Evolutionary conservation across 768 basidiomycete species (phyloP), one percentile per base, ranked within the genome.

Genomic region (Xerocomellus dryophilus): DNA sequence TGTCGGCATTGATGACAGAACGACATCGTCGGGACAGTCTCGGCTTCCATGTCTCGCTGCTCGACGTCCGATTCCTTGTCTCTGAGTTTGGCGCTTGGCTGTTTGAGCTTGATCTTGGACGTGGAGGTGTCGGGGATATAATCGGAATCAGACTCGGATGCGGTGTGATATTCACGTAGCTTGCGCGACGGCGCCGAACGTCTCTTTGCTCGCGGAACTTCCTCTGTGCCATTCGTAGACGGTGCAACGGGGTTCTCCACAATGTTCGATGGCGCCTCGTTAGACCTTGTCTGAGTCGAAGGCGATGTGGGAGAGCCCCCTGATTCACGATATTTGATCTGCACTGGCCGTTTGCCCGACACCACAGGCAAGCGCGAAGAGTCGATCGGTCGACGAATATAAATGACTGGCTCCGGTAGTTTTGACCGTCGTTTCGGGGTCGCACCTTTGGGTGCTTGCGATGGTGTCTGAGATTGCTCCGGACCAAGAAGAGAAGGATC

Each of bases 1-100:
- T 57, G 50, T n/a, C 74, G 62, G 51, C 74, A 76, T 35, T 76
- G 74, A 51, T 76, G 74, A 40, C 74, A 76, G 29, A 1, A 72
- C 3, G 69, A 60, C 35, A 48, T 42, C 4, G 41, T 23, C 5
- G 50, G 35, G 7, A 25, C 20, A 14, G 46, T n/a, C 35, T 42
- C 43, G 9, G 20, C 8, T 18, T 44, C 52, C 1, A 18, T n/a
- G 18, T 5, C 35, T 35, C 44, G 23, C 5, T 6, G 14, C 27
- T 50, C 29, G 35, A 48, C 12, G 4, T 25, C 17, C 15, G 53
- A 20, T 34, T 35, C 53, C 31, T 43, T 49, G 12, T 39, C 46
- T 27, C 7, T 47, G 10, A 32, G 15, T 29, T 29, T 29, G 29
- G 10, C 29, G 32, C 48, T 47, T 6, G 47, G 27, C 2, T 42